Evolutionary conservation across 2,329 filamentous ascomycete species (phyloP).

Genomic region (Botryotinia narcissicola): DNA sequence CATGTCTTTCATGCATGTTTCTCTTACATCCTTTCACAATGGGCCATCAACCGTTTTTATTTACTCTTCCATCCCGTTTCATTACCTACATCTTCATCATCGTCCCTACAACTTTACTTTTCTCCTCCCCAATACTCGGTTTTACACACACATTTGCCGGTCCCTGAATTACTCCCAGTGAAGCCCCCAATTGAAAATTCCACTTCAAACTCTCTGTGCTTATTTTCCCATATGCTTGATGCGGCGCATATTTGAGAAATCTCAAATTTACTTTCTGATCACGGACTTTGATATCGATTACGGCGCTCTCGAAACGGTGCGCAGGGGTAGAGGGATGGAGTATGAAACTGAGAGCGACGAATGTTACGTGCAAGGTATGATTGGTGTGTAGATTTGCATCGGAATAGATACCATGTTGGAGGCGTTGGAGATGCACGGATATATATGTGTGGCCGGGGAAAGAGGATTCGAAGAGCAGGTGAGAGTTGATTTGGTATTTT

Average conservation of each 20-base stretch:
- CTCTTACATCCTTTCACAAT: not conserved
- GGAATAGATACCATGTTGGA: conserved; percentile 49
- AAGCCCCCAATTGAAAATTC: conserved; percentile 31
- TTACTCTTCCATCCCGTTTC: not conserved
- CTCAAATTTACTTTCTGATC: conserved; percentile 27
- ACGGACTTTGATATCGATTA: conserved; percentile 25
- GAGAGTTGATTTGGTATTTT: conserved; percentile 38
- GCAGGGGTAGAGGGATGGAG: conserved; percentile 42
- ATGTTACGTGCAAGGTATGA: conserved; percentile 46
- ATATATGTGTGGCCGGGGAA: conserved; percentile 49
- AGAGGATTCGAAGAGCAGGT: conserved; percentile 48
- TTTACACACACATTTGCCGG: conserved; percentile 33
- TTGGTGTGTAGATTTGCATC: conserved; percentile 44
- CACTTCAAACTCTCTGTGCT: conserved; percentile 28
- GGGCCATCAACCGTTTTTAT: too few relatives aligned
- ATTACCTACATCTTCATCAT: conserved; percentile 31
- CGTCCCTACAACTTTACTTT: conserved; percentile 27
- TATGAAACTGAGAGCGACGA: conserved; percentile 49
- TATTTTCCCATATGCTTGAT: conserved; percentile 44
- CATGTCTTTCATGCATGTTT: not conserved
- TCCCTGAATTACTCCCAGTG: conserved; percentile 46
- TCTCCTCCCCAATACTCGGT: conserved; percentile 26
- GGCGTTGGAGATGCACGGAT: conserved; percentile 49
- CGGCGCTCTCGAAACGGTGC: conserved; percentile 10
- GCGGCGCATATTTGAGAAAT: conserved; percentile 50